Conservation (phyloP, 2,329 filamentous ascomycete species). For the Alternaria ventricosa region DNA sequence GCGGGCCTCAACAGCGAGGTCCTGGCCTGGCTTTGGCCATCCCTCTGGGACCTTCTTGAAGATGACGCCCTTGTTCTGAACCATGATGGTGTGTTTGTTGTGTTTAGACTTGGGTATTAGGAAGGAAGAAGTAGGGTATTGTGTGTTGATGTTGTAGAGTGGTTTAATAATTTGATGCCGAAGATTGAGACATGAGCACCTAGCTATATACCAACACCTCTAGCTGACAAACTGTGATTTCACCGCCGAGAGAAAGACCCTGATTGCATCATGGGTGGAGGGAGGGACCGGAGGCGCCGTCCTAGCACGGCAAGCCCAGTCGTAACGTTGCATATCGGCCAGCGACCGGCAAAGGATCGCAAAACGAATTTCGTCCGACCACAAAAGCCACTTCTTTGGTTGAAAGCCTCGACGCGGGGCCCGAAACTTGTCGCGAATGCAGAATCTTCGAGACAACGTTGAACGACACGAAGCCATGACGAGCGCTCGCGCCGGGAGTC, state of each 20-base stretch:
- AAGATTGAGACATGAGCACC: not conserved
- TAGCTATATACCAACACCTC: constrained; percentile 16
- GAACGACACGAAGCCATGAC: constrained; percentile 23
- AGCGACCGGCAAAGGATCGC: constrained; percentile 14
- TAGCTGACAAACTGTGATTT: constrained; percentile 16
- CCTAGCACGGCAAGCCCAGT: not conserved
- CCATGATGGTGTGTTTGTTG: constrained; percentile 49
- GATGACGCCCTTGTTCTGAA: constrained; percentile 76
- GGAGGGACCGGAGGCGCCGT: not conserved
- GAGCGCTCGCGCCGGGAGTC: constrained; percentile 20
- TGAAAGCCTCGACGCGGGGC: constrained; percentile 2
- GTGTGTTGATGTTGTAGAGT: not conserved
- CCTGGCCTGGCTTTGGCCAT: constrained; percentile 71
- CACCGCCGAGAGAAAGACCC: constrained; percentile 11
- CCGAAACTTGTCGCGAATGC: constrained; percentile 4
- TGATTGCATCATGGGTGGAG: constrained; percentile 24
- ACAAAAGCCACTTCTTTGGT: constrained; percentile 1
- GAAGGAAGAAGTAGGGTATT: constrained; percentile 1
- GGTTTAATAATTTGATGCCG: constrained; percentile 1
- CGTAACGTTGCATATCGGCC: constrained; percentile 8
- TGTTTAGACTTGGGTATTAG: not conserved
- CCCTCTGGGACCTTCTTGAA: constrained; percentile 73
- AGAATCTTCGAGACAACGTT: constrained; percentile 12
- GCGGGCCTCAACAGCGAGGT: constrained; percentile 71
- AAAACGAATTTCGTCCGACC: not conserved